Evolutionary conservation across 768 basidiomycete species (phyloP).

Genomic region (Termitomyces sp.): DNA sequence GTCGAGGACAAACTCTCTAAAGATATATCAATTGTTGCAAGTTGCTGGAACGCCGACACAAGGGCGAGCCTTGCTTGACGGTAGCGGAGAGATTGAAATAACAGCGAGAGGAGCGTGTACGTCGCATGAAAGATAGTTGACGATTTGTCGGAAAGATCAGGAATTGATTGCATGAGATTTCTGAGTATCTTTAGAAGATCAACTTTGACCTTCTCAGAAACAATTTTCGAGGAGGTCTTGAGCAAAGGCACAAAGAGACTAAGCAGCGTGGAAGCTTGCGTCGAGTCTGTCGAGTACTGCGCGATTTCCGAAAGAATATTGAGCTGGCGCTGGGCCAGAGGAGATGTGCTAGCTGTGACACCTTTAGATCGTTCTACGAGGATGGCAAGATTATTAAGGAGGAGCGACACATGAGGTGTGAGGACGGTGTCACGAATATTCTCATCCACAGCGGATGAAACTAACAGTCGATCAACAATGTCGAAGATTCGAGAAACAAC

Average conservation of each 20-base stretch:
- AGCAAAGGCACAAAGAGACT: conserved; percentile 74
- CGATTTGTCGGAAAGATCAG: conserved; percentile 44
- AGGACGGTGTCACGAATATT: conserved; percentile 48
- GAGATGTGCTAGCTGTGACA: conserved; percentile 44
- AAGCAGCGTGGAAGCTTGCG: conserved; percentile 71
- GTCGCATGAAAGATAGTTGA: conserved; percentile 44
- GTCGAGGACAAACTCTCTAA: conserved; percentile 48
- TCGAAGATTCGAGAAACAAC: conserved; percentile 83
- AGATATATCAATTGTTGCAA: conserved; percentile 38
- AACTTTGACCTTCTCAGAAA: conserved; percentile 83
- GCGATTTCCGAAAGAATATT: conserved; percentile 75
- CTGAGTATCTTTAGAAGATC: conserved; percentile 71
- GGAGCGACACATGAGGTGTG: conserved; percentile 61
- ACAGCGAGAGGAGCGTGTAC: conserved; percentile 62
- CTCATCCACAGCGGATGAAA: conserved; percentile 45
- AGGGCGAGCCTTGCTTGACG: conserved; percentile 68
- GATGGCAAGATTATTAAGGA: conserved; percentile 67
- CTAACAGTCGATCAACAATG: conserved; percentile 69
- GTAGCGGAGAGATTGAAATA: conserved; percentile 74
- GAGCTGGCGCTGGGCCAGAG: conserved; percentile 78
- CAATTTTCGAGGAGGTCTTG: conserved; percentile 61
- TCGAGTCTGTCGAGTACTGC: conserved; percentile 60
- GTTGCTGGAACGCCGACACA: conserved; percentile 53
- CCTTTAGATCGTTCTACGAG: conserved; percentile 63
- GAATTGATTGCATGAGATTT: conserved; percentile 61